A percentile compares a stretch with the other conserved stretches of the same genome.
phyloP scores from a whole-genome alignment of 768 basidiomycete genomes.

The Coprinellus micaceus region DNA sequence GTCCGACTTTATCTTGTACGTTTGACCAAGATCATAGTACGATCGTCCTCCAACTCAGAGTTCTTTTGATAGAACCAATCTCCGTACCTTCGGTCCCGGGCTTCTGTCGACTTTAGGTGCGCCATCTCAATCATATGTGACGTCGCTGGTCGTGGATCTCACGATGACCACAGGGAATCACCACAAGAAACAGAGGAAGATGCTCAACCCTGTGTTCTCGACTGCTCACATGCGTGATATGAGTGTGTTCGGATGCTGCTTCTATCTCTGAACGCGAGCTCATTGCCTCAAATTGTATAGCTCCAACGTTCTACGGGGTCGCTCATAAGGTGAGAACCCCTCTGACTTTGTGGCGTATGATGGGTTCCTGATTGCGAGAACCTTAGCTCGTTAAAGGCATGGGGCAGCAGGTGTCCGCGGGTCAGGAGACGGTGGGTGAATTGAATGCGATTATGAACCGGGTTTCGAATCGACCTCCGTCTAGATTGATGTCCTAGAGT shows the following conservation, averaged over 20 bases:
- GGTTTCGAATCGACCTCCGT: no score
- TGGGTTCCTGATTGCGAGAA: no score
- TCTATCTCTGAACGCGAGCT: neutral
- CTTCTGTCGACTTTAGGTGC: conserved; percentile 12
- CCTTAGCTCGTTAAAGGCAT: no score
- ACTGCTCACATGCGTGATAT: conserved; percentile 32
- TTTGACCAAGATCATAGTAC: conserved; percentile 9
- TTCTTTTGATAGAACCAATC: conserved; percentile 5
- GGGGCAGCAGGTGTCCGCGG: no score
- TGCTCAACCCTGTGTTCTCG: conserved; percentile 39
- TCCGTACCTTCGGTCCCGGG: conserved; percentile 6
- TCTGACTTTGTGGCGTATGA: no score
- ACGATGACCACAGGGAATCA: conserved; percentile 31
- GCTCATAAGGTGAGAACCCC: neutral
- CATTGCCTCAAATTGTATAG: conserved; percentile 15
- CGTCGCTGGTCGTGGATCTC: neutral
- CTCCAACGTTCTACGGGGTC: conserved; percentile 12
- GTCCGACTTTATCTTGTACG: conserved; percentile 8
- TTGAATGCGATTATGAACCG: no score
- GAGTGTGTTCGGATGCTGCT: conserved; percentile 19
- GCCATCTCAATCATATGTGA: neutral
- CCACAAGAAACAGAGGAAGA: conserved; percentile 37
- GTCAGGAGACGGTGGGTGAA: no score
- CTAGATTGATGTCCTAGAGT: conserved; percentile 8
- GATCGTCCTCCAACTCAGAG: conserved; percentile 14